A percentile compares a stretch with the other conserved stretches of the same genome.
Conservation (phyloP, 75 land plant species). For the Selaginella tamariscina region DNA sequence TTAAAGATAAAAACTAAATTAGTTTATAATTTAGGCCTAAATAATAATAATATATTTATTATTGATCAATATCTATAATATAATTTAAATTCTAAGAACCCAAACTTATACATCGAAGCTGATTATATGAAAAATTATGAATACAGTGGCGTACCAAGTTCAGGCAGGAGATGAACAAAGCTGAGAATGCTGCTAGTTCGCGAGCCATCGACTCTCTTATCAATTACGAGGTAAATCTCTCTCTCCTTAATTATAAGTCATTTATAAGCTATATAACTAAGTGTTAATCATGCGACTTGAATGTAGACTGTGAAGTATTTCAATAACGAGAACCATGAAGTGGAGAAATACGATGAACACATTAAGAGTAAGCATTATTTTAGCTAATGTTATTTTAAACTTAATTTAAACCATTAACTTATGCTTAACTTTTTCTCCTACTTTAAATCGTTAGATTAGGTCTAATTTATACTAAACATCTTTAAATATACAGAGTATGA, state of each 20-base stretch:
- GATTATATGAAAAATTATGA: too few species aligned
- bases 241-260: too few species aligned
- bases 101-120: too few species aligned
- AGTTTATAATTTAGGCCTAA: too few species aligned
- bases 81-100: too few species aligned
- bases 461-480: not conserved
- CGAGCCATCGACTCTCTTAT: constrained; percentile 90
- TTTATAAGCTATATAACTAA: too few species aligned
- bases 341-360: constrained; percentile 58
- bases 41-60: too few species aligned
- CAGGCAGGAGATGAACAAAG: constrained; percentile 93
- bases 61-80: too few species aligned
- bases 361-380: constrained; percentile 55
- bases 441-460: not conserved
- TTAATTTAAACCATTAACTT: too few species aligned
- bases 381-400: not conserved
- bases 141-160: constrained; percentile 93
- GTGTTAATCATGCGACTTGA: too few species aligned
- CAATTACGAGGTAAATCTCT: constrained; percentile 77
- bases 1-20: too few species aligned
- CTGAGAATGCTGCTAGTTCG: constrained; percentile 90
- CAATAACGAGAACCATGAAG: constrained; percentile 84
- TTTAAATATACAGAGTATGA: constrained; percentile 55
- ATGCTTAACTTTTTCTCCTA: not conserved
- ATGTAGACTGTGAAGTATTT: constrained; percentile 98